Percentiles rank a stretch among this genome's conserved stretches.
phyloP scores from a whole-genome alignment of 805 yeast species.

The Sporopachydermia lactativora region DNA sequence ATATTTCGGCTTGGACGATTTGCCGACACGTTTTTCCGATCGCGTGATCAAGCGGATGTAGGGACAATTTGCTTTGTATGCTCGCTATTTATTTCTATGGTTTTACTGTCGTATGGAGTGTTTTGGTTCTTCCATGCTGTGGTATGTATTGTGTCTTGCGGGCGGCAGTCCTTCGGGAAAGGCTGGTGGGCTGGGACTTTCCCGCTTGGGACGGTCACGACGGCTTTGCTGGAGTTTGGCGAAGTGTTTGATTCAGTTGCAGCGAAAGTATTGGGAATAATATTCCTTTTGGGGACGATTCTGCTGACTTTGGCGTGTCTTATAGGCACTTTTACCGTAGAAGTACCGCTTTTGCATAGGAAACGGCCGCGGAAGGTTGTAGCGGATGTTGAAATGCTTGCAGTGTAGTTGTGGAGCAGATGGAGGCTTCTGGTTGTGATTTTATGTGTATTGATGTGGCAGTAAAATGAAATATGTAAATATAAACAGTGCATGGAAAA shows the following conservation, averaged over 20 bases:
- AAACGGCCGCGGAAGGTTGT: not conserved
- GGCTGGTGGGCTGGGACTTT: conserved; percentile 80
- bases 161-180: conserved; percentile 27
- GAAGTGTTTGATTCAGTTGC: conserved; percentile 33
- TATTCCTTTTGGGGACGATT: conserved; percentile 42
- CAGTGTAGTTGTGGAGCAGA: no score
- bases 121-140: conserved; percentile 37
- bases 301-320: conserved; percentile 30
- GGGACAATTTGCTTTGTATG: conserved; percentile 10
- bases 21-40: conserved; percentile 12
- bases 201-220: conserved; percentile 75
- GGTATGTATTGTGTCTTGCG: conserved; percentile 19
- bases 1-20: conserved; percentile 40
- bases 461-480: no score
- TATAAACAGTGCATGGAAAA: no score
- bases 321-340: conserved; percentile 16
- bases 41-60: conserved; percentile 14
- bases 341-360: not conserved
- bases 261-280: conserved; percentile 46
- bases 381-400: not conserved
- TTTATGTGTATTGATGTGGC: no score
- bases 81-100: conserved; percentile 17
- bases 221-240: conserved; percentile 42
- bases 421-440: no score
- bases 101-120: conserved; percentile 39